Evolutionary conservation across 2,329 filamentous ascomycete genomes (phyloP).

Genomic region (Berkeleyomyces basicola): DNA sequence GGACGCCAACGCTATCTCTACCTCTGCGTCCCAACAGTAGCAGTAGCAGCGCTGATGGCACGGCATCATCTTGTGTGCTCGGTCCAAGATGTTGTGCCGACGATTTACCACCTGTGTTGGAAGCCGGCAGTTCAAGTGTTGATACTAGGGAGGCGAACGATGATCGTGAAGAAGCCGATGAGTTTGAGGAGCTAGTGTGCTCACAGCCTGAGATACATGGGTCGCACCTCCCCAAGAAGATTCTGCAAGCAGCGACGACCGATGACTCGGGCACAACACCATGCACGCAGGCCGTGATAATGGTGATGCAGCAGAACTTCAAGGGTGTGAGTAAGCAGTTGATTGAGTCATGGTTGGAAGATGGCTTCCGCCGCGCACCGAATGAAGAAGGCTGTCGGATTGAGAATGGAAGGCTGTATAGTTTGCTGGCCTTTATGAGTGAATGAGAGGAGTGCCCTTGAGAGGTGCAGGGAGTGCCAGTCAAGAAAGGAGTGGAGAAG

Average conservation of each 20-base stretch:
- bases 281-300: conserved; percentile 20
- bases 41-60: background rate
- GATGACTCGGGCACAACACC: conserved; percentile 17
- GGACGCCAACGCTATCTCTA: background rate
- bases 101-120: conserved; percentile 3
- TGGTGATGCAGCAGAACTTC: conserved; percentile 21
- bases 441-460: background rate
- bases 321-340: conserved; percentile 15
- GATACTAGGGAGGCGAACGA: background rate
- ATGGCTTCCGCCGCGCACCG: conserved; percentile 18
- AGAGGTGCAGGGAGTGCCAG: background rate
- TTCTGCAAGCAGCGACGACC: background rate
- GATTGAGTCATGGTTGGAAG: conserved; percentile 18
- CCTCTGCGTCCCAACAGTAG: background rate
- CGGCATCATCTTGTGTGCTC: conserved; percentile 6
- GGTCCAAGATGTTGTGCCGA: conserved; percentile 11
- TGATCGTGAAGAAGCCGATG: background rate
- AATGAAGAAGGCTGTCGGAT: conserved; percentile 20
- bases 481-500: background rate
- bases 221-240: background rate
- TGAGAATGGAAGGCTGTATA: conserved; percentile 18
- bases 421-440: conserved; percentile 18
- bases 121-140: background rate
- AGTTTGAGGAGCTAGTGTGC: conserved; percentile 1
- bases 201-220: conserved; percentile 7